Percentiles rank a stretch among this genome's conserved stretches.
phyloP scores from a whole-genome alignment of 352 stramenopile genomes.

The Bremia lactucae region DNA sequence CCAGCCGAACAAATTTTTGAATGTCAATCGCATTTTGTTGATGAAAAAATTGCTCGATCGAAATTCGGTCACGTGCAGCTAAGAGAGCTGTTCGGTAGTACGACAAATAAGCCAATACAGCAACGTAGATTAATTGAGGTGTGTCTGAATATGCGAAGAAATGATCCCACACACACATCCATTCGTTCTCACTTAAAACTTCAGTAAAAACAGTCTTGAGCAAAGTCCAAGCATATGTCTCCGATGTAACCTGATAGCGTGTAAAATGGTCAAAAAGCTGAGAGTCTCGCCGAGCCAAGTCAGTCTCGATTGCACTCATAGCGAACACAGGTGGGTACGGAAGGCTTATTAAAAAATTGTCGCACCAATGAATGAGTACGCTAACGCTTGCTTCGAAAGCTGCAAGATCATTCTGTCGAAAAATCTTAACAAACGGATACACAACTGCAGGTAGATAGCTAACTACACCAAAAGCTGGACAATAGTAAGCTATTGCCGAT shows the following conservation, averaged over 20 bases:
- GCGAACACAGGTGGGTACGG: conserved; percentile 71
- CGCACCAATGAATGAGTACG: conserved; percentile 82
- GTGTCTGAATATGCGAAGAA: conserved; percentile 65
- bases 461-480: conserved; percentile 81
- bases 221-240: conserved; percentile 78
- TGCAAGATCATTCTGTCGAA: conserved; percentile 77
- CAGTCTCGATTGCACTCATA: conserved; percentile 52
- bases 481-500: conserved; percentile 85
- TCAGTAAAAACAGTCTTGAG: conserved; percentile 84
- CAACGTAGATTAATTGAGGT: conserved; percentile 49
- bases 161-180: conserved; percentile 84
- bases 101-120: conserved; percentile 59
- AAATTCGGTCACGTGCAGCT: conserved; percentile 34
- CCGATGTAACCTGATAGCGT: conserved; percentile 41
- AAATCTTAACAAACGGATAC: conserved; percentile 86
- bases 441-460: conserved; percentile 72
- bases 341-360: conserved; percentile 70
- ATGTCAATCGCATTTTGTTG: conserved; percentile 78
- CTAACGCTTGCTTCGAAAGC: conserved; percentile 84
- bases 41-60: conserved; percentile 79
- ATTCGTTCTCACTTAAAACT: conserved; percentile 80
- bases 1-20: conserved; percentile 51
- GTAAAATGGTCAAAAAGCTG: conserved; percentile 75
- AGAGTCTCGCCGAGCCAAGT: conserved; percentile 58
- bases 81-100: conserved; percentile 62